Evolutionary conservation across 2,329 filamentous ascomycete genomes (phyloP).

Genomic region (Sclerotinia spermophila): DNA sequence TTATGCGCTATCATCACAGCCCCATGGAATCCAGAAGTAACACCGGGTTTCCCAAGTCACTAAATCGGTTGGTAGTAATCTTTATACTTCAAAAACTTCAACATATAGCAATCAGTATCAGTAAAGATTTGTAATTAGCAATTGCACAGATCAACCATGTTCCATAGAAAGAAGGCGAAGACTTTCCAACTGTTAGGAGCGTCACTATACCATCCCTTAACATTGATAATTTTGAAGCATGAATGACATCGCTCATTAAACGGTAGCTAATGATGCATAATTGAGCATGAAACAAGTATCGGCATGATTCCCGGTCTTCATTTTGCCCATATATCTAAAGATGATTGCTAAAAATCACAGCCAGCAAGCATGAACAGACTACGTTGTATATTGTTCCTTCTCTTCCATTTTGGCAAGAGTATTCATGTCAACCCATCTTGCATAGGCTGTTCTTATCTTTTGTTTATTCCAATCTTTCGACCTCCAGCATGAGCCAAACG

Average conservation of each 20-base stretch:
- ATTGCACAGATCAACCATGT: not conserved
- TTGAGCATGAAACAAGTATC: not conserved
- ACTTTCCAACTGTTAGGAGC: not conserved
- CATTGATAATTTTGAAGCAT: not conserved
- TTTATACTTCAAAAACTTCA: not conserved
- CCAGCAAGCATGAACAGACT: not conserved
- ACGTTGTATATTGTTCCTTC: not conserved
- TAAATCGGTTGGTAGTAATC: not conserved
- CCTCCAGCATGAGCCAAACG: not conserved
- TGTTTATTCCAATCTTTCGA: not conserved
- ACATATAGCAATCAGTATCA: not conserved
- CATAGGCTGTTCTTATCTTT: not conserved
- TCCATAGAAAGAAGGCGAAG: not conserved
- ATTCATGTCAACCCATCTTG: not conserved
- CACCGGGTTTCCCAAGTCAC: not conserved
- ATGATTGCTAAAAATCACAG: not conserved
- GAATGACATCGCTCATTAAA: not conserved
- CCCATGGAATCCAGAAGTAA: not conserved
- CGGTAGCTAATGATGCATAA: too few species aligned
- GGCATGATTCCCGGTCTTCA: not conserved
- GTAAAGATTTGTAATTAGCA: not conserved
- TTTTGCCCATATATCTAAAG: not conserved
- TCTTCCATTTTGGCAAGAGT: not conserved
- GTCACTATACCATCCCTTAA: not conserved
- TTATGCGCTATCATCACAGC: not conserved